Percentiles rank a stretch among this genome's conserved stretches.
phyloP scores from a whole-genome alignment of 2,329 filamentous ascomycete species.

The Pseudogymnoascus sp. region DNA sequence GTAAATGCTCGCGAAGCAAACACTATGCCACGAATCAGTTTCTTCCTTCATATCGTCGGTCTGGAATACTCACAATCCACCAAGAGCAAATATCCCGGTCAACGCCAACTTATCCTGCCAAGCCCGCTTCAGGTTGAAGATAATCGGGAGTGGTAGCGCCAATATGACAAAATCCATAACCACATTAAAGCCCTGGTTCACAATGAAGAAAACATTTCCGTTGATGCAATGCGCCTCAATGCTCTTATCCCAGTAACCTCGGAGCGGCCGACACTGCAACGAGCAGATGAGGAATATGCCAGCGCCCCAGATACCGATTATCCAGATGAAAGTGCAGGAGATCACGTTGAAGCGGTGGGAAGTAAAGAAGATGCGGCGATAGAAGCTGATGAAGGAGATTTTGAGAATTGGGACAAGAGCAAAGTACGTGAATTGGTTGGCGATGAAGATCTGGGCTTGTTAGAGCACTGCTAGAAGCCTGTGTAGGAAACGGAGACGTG shows the following conservation, averaged over 20 bases:
- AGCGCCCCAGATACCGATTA: conserved; percentile 13
- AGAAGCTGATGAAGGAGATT: conserved; percentile 1
- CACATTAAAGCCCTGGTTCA: conserved; percentile 16
- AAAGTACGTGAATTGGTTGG: conserved; percentile 1
- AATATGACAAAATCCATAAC: conserved; percentile 15
- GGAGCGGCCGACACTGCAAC: conserved; percentile 17
- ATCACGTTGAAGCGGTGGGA: conserved; percentile 12
- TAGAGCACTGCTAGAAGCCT: not conserved
- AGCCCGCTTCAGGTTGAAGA: conserved; percentile 14
- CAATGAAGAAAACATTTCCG: conserved; percentile 15
- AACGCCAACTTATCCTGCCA: conserved; percentile 13
- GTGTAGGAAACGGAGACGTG: not conserved
- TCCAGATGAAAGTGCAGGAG: conserved; percentile 17
- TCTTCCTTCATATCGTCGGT: not conserved
- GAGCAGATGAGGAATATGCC: conserved; percentile 14
- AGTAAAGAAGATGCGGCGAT: conserved; percentile 1
- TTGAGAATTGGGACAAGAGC: not conserved
- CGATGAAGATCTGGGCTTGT: not conserved
- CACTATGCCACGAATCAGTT: not conserved
- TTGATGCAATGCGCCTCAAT: conserved; percentile 15
- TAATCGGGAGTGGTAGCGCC: conserved; percentile 14
- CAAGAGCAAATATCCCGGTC: conserved; percentile 15
- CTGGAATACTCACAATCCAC: conserved; percentile 13
- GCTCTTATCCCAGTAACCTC: conserved; percentile 18
- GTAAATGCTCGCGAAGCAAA: conserved; percentile 19